Evolutionary conservation across 306 rosid genomes (phyloP), one percentile per base, ranked within the genome.

Genomic region (Carpinus fangiana): DNA sequence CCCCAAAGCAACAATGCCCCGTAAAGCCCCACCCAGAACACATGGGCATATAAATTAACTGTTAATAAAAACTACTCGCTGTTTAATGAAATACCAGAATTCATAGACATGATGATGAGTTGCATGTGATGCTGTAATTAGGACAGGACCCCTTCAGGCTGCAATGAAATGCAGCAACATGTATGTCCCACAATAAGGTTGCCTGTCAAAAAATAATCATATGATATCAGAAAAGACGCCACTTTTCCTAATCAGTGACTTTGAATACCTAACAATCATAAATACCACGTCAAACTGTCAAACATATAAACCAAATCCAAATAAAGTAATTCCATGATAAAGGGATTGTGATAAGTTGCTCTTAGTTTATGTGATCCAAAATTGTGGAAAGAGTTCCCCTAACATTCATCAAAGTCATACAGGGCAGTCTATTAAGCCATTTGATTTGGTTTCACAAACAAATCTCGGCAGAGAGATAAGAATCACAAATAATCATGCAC

Each of bases 11-110:
- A 64, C 56, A 78, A 73, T 69, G 85, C 88, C 86, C 64, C 31
- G 82, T 14, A 79, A 74, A 60, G 82, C 88, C 79, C 56, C 73
- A 61, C 76, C 84, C 76, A 72, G n/a, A 82, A 85, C 73, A 85
- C 74, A 80, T 55, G 75, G 73, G 82, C 64, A 83, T 77, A 65
- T 41, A 67, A 38, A 41, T n/a, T 56, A 76, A 76, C 83, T 73
- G 84, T 68, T 70, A 82, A 62, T 65, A 77, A 81, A 81, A 85
- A 51, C 78, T 76, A 75, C 79, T 79, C 72, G 55, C 55, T 73
- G 61, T 52, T 78, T 65, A 83, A 81, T 56, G 45, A 17, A 48
- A 43, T 65, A 79, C 61, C 62, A 38, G 77, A 73, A 77, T 77
- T 80, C 73, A 57, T 73, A 73, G 78, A 73, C 54, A 46, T 21